Percentiles rank a stretch among this genome's conserved stretches.
These are phyloP conservation scores for Sordaria brevicollis DNA, from an alignment of 495 filamentous ascomycete species.

Conservation along the genomic window DNA sequence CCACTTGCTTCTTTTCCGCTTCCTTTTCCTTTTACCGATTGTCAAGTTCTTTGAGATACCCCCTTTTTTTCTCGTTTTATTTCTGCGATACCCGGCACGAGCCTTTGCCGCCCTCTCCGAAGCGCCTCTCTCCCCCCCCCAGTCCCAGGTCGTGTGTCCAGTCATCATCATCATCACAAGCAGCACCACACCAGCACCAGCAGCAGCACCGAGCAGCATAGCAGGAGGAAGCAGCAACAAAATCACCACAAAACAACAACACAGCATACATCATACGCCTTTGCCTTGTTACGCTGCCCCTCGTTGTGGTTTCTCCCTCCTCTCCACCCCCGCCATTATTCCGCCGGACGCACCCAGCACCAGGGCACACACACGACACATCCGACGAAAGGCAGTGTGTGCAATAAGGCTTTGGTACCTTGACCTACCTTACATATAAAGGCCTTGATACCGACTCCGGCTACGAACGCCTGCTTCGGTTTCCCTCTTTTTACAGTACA, in stretches of 20 bases:
- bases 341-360: neutral
- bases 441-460: neutral
- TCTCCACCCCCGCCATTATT: neutral
- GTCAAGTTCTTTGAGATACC: conserved; percentile 19
- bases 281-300: neutral
- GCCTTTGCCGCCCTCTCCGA: neutral
- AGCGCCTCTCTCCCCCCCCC: neutral
- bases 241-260: neutral
- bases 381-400: neutral
- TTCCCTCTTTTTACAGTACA: neutral
- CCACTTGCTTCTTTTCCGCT: conserved; percentile 21
- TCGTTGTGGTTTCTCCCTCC: neutral
- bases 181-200: neutral
- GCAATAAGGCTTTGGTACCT: neutral
- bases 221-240: neutral
- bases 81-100: conserved; percentile 7
- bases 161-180: neutral
- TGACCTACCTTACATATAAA: neutral
- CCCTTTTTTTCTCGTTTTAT: conserved; percentile 18
- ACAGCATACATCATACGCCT: conserved; percentile 1
- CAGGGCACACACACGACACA: neutral
- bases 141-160: neutral
- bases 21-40: conserved; percentile 16
- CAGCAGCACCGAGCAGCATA: neutral
- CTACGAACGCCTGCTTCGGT: neutral